Percentiles rank a stretch among this genome's conserved stretches.
phyloP scores from a whole-genome alignment of 306 rosid species.

The Senna siamea region DNA sequence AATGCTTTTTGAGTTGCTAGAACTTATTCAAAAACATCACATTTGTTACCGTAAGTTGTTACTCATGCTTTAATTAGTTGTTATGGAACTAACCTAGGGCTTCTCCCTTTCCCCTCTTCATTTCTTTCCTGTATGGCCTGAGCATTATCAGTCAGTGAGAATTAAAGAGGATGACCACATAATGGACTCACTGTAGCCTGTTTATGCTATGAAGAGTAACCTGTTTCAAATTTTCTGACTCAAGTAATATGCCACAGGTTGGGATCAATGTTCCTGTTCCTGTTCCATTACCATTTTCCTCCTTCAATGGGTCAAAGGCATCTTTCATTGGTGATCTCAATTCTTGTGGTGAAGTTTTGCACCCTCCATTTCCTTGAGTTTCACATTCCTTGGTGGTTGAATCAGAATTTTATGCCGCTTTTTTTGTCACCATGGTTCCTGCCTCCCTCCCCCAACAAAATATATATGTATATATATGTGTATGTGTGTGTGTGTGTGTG shows the following conservation, averaged over 20 bases:
- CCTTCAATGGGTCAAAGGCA: slow-evolving; percentile 49
- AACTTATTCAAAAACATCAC: background rate
- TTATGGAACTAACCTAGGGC: background rate
- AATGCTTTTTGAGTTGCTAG: background rate
- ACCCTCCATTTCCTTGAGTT: slow-evolving; percentile 16
- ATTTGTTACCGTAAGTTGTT: background rate
- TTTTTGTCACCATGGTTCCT: background rate
- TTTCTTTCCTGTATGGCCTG: too few species aligned
- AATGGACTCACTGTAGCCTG: background rate
- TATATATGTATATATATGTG: too few species aligned
- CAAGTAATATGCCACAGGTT: slow-evolving; percentile 48
- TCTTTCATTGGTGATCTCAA: slow-evolving; percentile 52
- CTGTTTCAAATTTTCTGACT: slow-evolving; percentile 19
- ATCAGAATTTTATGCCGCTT: slow-evolving; percentile 15
- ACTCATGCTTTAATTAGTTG: background rate
- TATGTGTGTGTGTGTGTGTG: too few species aligned
- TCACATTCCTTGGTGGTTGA: background rate
- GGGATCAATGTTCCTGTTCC: slow-evolving; percentile 73
- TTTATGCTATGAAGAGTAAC: background rate
- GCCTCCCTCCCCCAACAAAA: too few species aligned
- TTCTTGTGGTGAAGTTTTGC: slow-evolving; percentile 42
- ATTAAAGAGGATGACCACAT: slow-evolving; percentile 18
- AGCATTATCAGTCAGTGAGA: background rate
- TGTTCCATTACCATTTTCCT: slow-evolving; percentile 58
- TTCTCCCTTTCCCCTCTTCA: too few species aligned